These are phyloP conservation scores for Microsporum ferrugineum DNA, from an alignment of 2,329 filamentous ascomycete genomes.

Conservation along the genomic window DNA sequence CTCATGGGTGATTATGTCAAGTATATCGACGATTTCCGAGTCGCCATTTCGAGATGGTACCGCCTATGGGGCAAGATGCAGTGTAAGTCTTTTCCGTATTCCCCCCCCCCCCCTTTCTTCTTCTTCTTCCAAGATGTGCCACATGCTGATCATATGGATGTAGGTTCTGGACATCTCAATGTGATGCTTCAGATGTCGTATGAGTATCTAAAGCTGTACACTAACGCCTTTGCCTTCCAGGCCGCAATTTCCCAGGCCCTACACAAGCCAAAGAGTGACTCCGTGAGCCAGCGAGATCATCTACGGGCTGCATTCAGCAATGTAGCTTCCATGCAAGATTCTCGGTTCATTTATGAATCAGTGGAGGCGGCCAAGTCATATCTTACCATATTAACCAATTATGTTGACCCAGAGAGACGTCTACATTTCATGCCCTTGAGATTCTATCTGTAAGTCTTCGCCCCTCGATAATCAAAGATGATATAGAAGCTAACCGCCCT, in stretches of 20 bases:
- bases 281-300: conserved; percentile 29
- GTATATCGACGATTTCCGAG: conserved; percentile 62
- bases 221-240: conserved; percentile 65
- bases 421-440: conserved; percentile 54
- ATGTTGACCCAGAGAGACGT: conserved; percentile 47
- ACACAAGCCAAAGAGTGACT: conserved; percentile 28
- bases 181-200: conserved; percentile 58
- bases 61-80: conserved; percentile 55
- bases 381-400: conserved; percentile 48
- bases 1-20: conserved; percentile 61
- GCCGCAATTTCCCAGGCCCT: conserved; percentile 49
- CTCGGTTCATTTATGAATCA: conserved; percentile 55
- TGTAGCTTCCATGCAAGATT: conserved; percentile 50
- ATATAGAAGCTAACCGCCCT: conserved; percentile 5
- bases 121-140: background rate
- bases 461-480: conserved; percentile 5
- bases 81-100: conserved; percentile 35
- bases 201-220: conserved; percentile 61
- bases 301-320: conserved; percentile 40
- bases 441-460: conserved; percentile 46
- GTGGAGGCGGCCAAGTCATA: conserved; percentile 54
- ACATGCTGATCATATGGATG: background rate
- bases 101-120: too few species aligned
- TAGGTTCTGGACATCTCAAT: conserved; percentile 53
- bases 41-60: conserved; percentile 59